phyloP scores from a whole-genome alignment of 2,329 filamentous ascomycete species.

The Paecilomyces sp. region DNA sequence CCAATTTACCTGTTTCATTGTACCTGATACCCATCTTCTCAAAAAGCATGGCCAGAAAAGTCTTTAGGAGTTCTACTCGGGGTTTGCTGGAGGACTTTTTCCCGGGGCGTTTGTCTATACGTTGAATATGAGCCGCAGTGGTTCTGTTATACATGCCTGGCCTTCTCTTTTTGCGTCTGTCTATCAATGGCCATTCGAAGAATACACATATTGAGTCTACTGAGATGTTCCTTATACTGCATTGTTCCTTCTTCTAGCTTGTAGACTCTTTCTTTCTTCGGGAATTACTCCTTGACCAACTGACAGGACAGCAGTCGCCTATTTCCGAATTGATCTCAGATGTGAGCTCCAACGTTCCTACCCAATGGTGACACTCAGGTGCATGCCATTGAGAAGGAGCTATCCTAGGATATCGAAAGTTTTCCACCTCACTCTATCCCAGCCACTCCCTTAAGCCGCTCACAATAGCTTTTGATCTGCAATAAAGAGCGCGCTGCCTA shows the following conservation, averaged over 20 bases:
- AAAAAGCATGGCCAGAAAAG: neutral
- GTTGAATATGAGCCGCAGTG: neutral
- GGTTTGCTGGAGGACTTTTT: neutral
- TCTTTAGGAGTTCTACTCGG: neutral
- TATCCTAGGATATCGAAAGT: neutral
- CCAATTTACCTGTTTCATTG: neutral
- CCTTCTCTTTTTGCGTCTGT: neutral
- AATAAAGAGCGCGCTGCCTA: neutral
- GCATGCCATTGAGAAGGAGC: neutral
- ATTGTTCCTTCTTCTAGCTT: neutral
- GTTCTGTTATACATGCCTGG: neutral
- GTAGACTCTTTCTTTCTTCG: neutral
- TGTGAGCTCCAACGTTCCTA: neutral
- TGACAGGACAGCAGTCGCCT: neutral
- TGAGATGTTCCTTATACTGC: neutral
- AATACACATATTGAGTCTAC: neutral
- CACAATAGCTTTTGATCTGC: neutral
- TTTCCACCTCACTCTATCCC: neutral
- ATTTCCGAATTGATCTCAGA: neutral
- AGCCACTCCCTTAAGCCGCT: neutral
- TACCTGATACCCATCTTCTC: neutral
- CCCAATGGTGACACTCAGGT: neutral
- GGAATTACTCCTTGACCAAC: neutral
- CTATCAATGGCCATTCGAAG: neutral
- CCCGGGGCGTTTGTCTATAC: neutral